Conservation (phyloP, 2,329 filamentous ascomycete species). For the Pseudogymnoascus sp. region DNA sequence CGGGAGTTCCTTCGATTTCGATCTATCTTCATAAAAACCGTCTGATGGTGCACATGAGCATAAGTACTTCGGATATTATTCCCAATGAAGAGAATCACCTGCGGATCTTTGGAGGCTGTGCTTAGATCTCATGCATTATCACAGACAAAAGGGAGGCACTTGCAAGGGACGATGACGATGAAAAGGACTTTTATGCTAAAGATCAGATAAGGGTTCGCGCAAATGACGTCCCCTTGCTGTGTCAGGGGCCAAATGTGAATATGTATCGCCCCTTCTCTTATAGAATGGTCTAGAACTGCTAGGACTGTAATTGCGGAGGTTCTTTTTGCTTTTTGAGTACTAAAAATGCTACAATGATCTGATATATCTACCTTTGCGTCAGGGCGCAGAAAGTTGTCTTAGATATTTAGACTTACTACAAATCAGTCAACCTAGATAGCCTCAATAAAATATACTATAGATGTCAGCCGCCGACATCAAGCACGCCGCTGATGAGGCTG, state of each 20-base stretch:
- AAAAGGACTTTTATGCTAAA: background rate
- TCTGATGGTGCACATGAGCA: slow-evolving; percentile 6
- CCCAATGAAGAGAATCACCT: background rate
- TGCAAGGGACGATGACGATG: background rate
- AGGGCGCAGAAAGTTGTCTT: background rate
- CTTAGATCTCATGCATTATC: background rate
- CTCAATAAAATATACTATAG: background rate
- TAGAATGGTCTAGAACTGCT: background rate
- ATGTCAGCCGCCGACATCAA: background rate
- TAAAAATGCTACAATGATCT: background rate
- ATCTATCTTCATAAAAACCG: slow-evolving; percentile 1
- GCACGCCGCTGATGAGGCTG: background rate
- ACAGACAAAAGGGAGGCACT: background rate
- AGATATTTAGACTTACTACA: background rate
- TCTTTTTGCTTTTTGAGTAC: background rate
- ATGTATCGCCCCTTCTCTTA: background rate
- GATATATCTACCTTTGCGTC: background rate
- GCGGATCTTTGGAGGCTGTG: slow-evolving; percentile 4
- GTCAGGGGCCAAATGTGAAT: slow-evolving; percentile 1
- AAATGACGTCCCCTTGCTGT: background rate
- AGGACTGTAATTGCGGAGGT: background rate
- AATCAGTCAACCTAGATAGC: background rate
- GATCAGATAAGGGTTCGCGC: slow-evolving; percentile 1
- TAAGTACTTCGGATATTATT: background rate
- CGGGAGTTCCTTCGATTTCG: background rate